Conservation (phyloP, 352 stramenopile species). For the Phytophthora foliorum region DNA sequence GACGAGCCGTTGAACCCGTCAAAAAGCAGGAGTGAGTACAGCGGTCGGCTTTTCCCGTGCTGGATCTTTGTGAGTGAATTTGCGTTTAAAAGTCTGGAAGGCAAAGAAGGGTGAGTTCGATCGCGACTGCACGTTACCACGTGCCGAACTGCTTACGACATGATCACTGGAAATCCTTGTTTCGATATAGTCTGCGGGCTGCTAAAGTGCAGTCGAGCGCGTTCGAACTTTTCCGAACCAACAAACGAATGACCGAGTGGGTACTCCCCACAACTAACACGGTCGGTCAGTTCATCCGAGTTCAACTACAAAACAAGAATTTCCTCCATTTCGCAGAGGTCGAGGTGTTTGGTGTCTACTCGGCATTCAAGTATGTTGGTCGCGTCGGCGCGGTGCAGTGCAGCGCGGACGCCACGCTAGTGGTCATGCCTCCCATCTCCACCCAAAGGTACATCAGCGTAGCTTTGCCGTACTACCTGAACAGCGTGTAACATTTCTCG, state of each 20-base stretch:
- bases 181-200: slow-evolving; percentile 65
- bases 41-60: slow-evolving; percentile 88
- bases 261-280: slow-evolving; percentile 85
- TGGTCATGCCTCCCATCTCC: slow-evolving; percentile 78
- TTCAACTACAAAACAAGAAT: slow-evolving; percentile 91
- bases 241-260: slow-evolving; percentile 91
- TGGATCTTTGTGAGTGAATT: slow-evolving; percentile 94
- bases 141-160: background rate
- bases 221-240: slow-evolving; percentile 81
- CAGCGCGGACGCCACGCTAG: slow-evolving; percentile 91
- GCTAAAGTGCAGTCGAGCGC: slow-evolving; percentile 83
- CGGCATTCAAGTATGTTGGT: slow-evolving; percentile 85
- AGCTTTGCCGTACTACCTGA: background rate
- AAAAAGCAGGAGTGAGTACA: slow-evolving; percentile 80
- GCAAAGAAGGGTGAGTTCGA: slow-evolving; percentile 69
- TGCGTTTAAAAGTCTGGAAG: slow-evolving; percentile 84
- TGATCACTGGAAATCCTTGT: background rate
- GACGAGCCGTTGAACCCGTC: slow-evolving; percentile 89
- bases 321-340: slow-evolving; percentile 93
- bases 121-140: background rate
- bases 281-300: slow-evolving; percentile 78
- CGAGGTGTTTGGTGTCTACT: slow-evolving; percentile 94
- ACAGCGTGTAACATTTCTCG: background rate
- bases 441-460: slow-evolving; percentile 56
- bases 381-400: slow-evolving; percentile 81